Conservation (phyloP, 164 flowering plant species). For the Annona squamosa region DNA sequence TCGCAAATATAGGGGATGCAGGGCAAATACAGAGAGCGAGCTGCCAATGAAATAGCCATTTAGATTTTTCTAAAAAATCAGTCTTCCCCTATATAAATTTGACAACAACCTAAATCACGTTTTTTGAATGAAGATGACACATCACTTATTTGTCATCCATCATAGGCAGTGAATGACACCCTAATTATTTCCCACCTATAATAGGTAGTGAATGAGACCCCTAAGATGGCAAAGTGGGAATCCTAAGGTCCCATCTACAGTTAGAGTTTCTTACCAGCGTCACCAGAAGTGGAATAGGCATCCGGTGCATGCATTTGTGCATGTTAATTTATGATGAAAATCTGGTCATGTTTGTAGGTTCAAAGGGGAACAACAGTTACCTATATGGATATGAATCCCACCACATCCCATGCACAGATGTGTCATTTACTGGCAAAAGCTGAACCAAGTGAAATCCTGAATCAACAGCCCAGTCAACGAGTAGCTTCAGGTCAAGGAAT, state of each 20-base stretch:
- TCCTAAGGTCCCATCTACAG: not conserved
- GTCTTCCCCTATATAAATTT: not conserved
- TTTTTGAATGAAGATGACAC: not conserved
- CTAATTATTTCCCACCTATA: not conserved
- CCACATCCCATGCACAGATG: conserved; percentile 96
- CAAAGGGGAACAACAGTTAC: conserved; percentile 24
- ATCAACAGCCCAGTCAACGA: conserved; percentile 89
- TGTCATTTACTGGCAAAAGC: conserved; percentile 94
- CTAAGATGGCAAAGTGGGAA: not conserved
- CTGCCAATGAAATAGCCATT: conserved; percentile 31
- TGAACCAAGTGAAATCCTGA: conserved; percentile 95
- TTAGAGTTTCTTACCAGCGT: not conserved
- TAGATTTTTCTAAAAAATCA: not conserved
- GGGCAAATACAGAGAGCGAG: conserved; percentile 91
- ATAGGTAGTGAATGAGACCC: not conserved
- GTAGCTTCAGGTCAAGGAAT: conserved; percentile 87
- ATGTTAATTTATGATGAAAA: not conserved
- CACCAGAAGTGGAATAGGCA: not conserved
- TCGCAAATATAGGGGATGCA: conserved; percentile 90
- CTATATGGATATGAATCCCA: conserved; percentile 99
- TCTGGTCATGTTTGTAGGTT: not conserved
- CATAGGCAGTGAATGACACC: not conserved
- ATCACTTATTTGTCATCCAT: not conserved
- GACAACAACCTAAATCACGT: not conserved
- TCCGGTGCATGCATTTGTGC: not conserved